Percentiles rank a stretch among this genome's conserved stretches.
phyloP scores from a whole-genome alignment of 352 stramenopile genomes.

The Phytophthora agathidicida region DNA sequence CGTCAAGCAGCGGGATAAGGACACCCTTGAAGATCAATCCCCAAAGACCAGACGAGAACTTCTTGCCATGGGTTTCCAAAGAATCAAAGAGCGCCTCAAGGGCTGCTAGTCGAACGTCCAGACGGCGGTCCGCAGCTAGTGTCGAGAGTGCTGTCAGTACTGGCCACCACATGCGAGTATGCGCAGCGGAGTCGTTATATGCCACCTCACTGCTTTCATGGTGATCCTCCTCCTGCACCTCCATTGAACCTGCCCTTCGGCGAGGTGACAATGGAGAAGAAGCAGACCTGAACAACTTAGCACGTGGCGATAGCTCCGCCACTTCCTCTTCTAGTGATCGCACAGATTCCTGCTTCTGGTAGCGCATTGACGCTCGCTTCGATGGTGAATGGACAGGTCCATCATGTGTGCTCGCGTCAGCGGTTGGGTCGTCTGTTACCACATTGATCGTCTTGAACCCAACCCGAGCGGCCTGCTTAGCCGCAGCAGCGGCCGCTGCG shows the following conservation, averaged over 20 bases:
- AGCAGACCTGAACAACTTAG: constrained; percentile 7
- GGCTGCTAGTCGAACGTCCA: constrained; percentile 85
- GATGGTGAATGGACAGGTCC: constrained; percentile 22
- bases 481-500: constrained; percentile 10
- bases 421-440: constrained; percentile 22
- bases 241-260: constrained; percentile 38
- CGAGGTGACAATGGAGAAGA: constrained; percentile 30
- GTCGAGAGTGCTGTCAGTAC: constrained; percentile 97
- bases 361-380: constrained; percentile 44
- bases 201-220: constrained; percentile 23
- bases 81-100: constrained; percentile 79
- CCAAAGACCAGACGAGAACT: constrained; percentile 84
- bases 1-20: constrained; percentile 84
- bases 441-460: constrained; percentile 69
- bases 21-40: constrained; percentile 86
- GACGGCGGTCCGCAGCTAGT: constrained; percentile 89
- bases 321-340: constrained; percentile 68
- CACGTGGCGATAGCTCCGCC: constrained; percentile 44
- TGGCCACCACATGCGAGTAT: constrained; percentile 93
- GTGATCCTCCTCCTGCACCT: constrained; percentile 18
- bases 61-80: constrained; percentile 66
- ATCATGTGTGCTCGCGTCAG: constrained; percentile 1
- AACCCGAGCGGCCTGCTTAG: constrained; percentile 50
- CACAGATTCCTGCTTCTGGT: constrained; percentile 73
- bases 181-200: constrained; percentile 74